Conservation (phyloP, 495 filamentous ascomycete species). For the Neurospora sp. region DNA sequence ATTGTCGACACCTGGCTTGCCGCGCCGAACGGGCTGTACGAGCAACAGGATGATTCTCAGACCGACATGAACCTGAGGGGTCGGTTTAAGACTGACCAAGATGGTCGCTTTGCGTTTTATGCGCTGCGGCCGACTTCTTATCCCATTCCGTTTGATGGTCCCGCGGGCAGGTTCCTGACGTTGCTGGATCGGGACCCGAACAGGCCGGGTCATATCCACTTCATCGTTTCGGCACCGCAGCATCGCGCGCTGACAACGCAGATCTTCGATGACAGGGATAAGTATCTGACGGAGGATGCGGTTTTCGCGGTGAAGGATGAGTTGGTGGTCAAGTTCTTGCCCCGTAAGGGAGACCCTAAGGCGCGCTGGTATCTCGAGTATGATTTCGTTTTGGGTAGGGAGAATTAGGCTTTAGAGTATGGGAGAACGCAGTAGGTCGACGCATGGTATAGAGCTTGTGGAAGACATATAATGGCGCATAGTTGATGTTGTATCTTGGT, state of each 20-base stretch:
- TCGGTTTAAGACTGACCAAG: constrained; percentile 53
- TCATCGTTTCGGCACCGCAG: constrained; percentile 39
- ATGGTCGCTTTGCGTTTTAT: constrained; percentile 58
- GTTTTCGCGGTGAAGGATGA: constrained; percentile 75
- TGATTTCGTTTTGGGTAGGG: constrained; percentile 36
- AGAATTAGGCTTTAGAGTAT: background rate
- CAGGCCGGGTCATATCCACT: constrained; percentile 71
- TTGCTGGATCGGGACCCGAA: constrained; percentile 59
- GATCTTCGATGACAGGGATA: constrained; percentile 57
- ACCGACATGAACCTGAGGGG: constrained; percentile 66
- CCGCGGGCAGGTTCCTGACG: constrained; percentile 39
- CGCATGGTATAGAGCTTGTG: background rate
- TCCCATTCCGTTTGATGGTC: constrained; percentile 58
- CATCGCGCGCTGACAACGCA: constrained; percentile 56
- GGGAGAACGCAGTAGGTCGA: background rate
- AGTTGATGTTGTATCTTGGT: background rate
- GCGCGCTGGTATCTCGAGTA: constrained; percentile 51
- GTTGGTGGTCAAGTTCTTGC: constrained; percentile 55
- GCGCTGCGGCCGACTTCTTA: constrained; percentile 62
- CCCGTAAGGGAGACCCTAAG: constrained; percentile 45
- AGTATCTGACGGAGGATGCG: constrained; percentile 53
- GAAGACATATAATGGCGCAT: background rate
- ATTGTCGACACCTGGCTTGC: constrained; percentile 70
- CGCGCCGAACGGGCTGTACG: constrained; percentile 68
- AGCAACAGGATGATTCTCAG: constrained; percentile 66